Conservation (phyloP, 1,139 yeast genomes). For the Pichia sp. region DNA sequence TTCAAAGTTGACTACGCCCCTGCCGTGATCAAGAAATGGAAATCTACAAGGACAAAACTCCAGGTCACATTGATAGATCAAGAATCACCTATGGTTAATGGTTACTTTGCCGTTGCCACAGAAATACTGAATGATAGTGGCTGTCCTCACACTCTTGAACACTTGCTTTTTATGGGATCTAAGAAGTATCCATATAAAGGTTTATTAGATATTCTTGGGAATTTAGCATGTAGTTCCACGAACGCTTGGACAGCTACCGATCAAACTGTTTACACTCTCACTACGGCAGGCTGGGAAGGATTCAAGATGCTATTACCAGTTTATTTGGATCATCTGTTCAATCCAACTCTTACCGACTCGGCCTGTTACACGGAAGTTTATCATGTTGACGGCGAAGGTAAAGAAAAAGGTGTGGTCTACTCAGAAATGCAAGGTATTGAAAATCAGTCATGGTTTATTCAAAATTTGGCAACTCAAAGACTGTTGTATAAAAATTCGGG, state of each 20-base stretch:
- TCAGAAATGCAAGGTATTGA: conserved; percentile 97
- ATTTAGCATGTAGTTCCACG: conserved; percentile 77
- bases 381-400: conserved; percentile 86
- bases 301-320: conserved; percentile 79
- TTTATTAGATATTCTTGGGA: conserved; percentile 79
- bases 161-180: conserved; percentile 92
- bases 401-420: conserved; percentile 95
- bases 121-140: conserved; percentile 87
- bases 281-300: conserved; percentile 97
- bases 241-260: conserved; percentile 98
- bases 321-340: conserved; percentile 79
- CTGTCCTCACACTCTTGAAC: conserved; percentile 94
- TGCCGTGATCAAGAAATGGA: conserved; percentile 64
- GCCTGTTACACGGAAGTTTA: conserved; percentile 94
- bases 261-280: conserved; percentile 88
- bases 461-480: conserved; percentile 62
- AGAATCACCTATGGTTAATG: conserved; percentile 86
- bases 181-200: conserved; percentile 89
- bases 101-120: conserved; percentile 92
- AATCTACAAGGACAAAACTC: conserved; percentile 72
- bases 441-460: conserved; percentile 69
- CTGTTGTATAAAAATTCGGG: conserved; percentile 64
- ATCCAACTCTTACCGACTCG: conserved; percentile 84
- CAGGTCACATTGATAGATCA: conserved; percentile 74
- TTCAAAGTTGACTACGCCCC: conserved; percentile 65